Base-by-base conservation (phyloP, 306 rosid genomes). In the Vachellia collinsii region DNA sequence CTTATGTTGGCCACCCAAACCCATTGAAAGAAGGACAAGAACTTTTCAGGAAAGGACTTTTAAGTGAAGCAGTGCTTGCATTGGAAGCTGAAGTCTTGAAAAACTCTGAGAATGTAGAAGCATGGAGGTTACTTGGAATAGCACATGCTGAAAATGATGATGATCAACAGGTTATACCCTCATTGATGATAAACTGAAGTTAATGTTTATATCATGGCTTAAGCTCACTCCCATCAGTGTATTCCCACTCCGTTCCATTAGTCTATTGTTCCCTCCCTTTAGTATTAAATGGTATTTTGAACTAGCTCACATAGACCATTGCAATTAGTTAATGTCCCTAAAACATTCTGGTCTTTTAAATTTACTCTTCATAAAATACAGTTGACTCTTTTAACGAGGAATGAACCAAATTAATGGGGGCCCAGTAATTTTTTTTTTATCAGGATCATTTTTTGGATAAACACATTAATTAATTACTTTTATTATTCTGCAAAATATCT, bases 21-120 rank as follows among this genome's bases (percentile, higher is more conserved):
- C 99, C 99, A 74, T 85, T 93, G 66, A 96, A 96, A 90, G 99
- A 93, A 90, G 99, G 99, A 47, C 99, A 93, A 79, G 99, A 96
- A 54, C 90, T 96, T 81, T 96, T 96, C 87, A 93, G 93, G 78
- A 93, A 89, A 84, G 99, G 99, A 61, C 98, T 96, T 81, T 77
- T 96, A 90, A 96, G 99, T 85, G 99, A 96, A 88, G 98, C 99
- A 36, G 99, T 93, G 87, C 97, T 96, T 75, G 99, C 99, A 65
- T 89, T 96, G 86, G 99, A 96, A 89, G 99, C 99, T 47, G 99
- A 96, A 85, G 98, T 96, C 79, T 50, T 96, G 88, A 96, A 93
- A 91, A 96, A 88, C 88, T 97, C 97, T 77, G 97, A 96, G 8
- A 93, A 92, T 83, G 89, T 97, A 54, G 98, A 96, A 88, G 98